These are phyloP conservation scores for Globisporangium megalacanthum DNA, from an alignment of 352 stramenopile genomes.

Conservation along the genomic window DNA sequence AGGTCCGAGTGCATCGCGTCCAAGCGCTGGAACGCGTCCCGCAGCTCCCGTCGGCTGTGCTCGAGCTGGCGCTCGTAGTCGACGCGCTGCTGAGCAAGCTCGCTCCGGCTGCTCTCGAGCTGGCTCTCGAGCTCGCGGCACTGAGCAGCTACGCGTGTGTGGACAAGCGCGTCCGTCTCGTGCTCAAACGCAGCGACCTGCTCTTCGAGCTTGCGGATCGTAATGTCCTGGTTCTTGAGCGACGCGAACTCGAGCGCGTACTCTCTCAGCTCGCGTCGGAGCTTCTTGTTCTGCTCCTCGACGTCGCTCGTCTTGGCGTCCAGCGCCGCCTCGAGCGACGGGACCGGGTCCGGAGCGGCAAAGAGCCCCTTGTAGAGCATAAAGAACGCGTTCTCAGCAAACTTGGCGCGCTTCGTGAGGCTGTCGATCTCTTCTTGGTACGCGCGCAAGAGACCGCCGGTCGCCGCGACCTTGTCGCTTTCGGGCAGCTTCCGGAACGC, in stretches of 20 bases:
- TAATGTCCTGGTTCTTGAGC: constrained; percentile 97
- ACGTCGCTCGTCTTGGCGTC: constrained; percentile 71
- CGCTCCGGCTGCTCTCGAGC: constrained; percentile 56
- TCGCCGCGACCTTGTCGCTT: constrained; percentile 55
- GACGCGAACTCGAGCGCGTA: constrained; percentile 93
- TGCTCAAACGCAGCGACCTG: constrained; percentile 80
- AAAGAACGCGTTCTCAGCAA: constrained; percentile 87
- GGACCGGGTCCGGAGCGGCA: constrained; percentile 79
- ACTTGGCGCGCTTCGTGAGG: constrained; percentile 89
- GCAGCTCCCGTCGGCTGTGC: constrained; percentile 42
- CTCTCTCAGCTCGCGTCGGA: constrained; percentile 88
- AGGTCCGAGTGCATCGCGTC: constrained; percentile 91
- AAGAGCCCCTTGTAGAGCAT: constrained; percentile 85
- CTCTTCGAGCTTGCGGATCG: constrained; percentile 93
- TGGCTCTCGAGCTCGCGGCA: constrained; percentile 64
- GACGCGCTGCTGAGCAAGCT: constrained; percentile 79
- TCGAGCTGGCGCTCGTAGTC: constrained; percentile 70
- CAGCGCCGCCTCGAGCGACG: constrained; percentile 53
- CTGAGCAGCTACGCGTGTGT: constrained; percentile 51
- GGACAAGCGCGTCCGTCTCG: constrained; percentile 56
- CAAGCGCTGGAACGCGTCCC: constrained; percentile 67
- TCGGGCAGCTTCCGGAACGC: constrained; percentile 71
- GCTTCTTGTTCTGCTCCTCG: constrained; percentile 88
- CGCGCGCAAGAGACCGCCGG: constrained; percentile 67
- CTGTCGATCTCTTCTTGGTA: constrained; percentile 93